Base-by-base conservation (phyloP, 139 green algal genomes). In the Desmodesmus armatus region DNA sequence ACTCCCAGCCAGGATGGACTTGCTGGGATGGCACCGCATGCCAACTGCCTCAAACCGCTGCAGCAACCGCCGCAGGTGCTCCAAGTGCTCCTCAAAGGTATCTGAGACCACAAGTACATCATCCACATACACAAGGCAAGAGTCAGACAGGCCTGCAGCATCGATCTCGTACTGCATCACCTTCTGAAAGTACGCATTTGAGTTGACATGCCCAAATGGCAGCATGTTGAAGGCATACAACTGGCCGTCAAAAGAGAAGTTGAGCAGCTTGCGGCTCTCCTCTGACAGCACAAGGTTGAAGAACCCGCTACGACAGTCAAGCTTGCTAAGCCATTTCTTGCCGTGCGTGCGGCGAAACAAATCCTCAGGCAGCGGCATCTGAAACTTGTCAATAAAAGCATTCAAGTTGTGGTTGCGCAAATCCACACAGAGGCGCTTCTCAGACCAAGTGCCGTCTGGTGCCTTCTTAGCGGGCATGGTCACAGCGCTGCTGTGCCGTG, bases 231-330 rank as follows among this genome's bases (percentile, higher is more conserved):
- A 90, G 19, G 29, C 7, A 29, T 78, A 82, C 0, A 88, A 49
- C 19, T 82, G 44, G n/a, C 74, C 43, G n/a, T 39, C 23, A 60
- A 51, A 85, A 31, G 49, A 81, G 47, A 91, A 91, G 2, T 66
- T 31, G 6, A 49, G 69, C 29, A 80, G 85, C 3, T 7, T 27
- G n/a, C 69, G 66, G 33, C 79, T 47, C 11, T 40, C 62, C 0
- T 51, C 25, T 9, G 9, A 15, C 3, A 90, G 40, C 1, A 27
- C 33, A 1, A 92, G 13, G 41, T 90, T 82, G 44, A 76, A 49
- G 37, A 87, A 92, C 25, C 79, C 89, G n/a, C 69, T 49, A 0
- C 77, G 41, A 0, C 86, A 23, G 53, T 92, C 83, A 37, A 90
- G 55, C 55, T 88, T 89, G 67, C 15, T 85, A 29, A 88, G 87